Conservation (phyloP, 2,329 filamentous ascomycete species). For the Botryosphaeria dothidea region DNA sequence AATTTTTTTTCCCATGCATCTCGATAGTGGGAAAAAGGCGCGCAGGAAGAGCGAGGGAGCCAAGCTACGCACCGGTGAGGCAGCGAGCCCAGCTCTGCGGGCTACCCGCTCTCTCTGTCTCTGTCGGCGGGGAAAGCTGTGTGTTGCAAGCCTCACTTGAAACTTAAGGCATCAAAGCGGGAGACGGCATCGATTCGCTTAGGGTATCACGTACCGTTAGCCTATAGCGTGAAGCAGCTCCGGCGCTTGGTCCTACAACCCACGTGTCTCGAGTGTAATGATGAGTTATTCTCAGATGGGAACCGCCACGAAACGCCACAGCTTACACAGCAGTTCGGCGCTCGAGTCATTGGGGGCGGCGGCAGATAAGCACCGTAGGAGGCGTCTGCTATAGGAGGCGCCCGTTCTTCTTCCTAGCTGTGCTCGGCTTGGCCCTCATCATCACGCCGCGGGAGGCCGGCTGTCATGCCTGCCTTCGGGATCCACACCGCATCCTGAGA, state of each 20-base stretch:
- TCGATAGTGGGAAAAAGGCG: not conserved
- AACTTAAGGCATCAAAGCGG: not conserved
- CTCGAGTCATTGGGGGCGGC: not conserved
- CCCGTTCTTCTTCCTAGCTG: not conserved
- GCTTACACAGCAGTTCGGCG: not conserved
- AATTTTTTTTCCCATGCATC: constrained; percentile 10
- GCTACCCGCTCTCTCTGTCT: not conserved
- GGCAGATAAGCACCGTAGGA: constrained; percentile 3
- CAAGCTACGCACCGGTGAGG: not conserved
- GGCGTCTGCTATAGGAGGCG: not conserved
- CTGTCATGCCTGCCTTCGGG: not conserved
- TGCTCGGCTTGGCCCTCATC: not conserved
- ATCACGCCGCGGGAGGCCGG: not conserved
- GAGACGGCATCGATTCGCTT: not conserved
- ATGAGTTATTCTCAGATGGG: not conserved
- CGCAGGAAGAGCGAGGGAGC: not conserved
- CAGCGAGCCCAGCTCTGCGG: not conserved
- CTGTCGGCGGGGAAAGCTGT: not conserved
- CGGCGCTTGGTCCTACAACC: not conserved
- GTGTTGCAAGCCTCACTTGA: not conserved
- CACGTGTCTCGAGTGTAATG: not conserved
- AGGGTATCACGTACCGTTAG: not conserved
- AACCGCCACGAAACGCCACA: not conserved
- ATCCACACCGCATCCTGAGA: not conserved
- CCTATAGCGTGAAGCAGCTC: not conserved